Base-by-base conservation (phyloP, 176 grass and related monocot genomes). In the Calamus simplicifolius region DNA sequence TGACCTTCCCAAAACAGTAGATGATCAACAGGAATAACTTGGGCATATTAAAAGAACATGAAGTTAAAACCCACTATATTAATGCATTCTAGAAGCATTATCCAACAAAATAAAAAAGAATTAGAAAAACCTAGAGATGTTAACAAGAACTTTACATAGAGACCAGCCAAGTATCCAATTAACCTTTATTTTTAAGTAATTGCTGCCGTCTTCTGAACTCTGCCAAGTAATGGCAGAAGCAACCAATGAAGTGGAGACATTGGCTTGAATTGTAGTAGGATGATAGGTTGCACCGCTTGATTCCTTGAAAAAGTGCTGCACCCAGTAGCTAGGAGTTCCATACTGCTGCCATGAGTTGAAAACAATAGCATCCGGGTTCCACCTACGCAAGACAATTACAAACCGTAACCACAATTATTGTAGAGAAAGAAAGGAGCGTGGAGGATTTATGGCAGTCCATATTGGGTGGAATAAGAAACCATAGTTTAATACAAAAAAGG, bases 261-360 rank as follows among this genome's bases (percentile, higher is more conserved):
- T 77, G 64, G 84, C 80, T 52, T 68, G 74, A 59, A 97, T 72
- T 64, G 72, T 73, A n/a, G 27, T 67, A 57, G 84, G 87, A 84
- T 85, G 78, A 54, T 79, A 4, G 29, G 57, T 78, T 29, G 85
- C 82, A 7, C 90, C 90, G 1, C 79, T 89, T 53, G 85, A 95
- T 80, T 86, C 85, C 5, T 53, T 70, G 70, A 89, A 95, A 74
- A 85, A 56, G 0, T 58, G 69, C 68, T 89, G 90, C 82, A 89
- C 86, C 90, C 90, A 95, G 58, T 89, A 89, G 60, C 90, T 95
- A 35, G 90, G 90, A 55, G 90, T 85, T 57, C 90, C 90, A 17
- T 95, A 95, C 19, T 79, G 69, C 25, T 95, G 81, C 77, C 81
- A 74, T 3, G 89, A 95, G 66, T 95, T 82, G 64, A 80, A 95